phyloP scores from a whole-genome alignment of 257 asterid species.

The Galeopsis tetrahit region DNA sequence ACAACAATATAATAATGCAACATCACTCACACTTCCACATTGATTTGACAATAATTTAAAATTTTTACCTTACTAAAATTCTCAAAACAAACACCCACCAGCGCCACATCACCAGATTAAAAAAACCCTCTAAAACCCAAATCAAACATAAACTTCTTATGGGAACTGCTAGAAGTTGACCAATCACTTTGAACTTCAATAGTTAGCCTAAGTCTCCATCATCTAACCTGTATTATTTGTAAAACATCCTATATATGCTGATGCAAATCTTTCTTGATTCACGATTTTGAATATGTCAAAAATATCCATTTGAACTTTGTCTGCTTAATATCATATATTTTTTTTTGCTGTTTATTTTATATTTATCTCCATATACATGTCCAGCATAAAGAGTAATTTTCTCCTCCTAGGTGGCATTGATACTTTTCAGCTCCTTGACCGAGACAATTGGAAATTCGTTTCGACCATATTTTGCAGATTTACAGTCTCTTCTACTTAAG shows the following conservation, averaged over 20 bases:
- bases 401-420: constrained; percentile 83
- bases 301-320: constrained; percentile 4
- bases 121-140: neutral
- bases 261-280: neutral
- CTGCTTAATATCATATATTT: neutral
- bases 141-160: neutral
- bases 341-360: constrained; percentile 1
- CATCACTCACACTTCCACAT: neutral
- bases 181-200: neutral
- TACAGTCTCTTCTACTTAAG: constrained; percentile 86
- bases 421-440: constrained; percentile 98
- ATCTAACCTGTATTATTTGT: neutral
- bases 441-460: constrained; percentile 95
- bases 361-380: constrained; percentile 16
- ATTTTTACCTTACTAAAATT: neutral
- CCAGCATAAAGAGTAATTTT: constrained; percentile 31
- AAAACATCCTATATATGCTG: constrained; percentile 20
- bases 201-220: constrained; percentile 1
- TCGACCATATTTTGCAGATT: constrained; percentile 80
- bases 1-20: constrained; percentile 2
- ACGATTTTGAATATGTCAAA: neutral
- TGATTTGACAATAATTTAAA: neutral
- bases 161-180: constrained; percentile 10
- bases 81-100: neutral
- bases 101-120: neutral